Conservation (phyloP, 1,139 yeast genomes). For the Hyphopichia buzzinii region DNA sequence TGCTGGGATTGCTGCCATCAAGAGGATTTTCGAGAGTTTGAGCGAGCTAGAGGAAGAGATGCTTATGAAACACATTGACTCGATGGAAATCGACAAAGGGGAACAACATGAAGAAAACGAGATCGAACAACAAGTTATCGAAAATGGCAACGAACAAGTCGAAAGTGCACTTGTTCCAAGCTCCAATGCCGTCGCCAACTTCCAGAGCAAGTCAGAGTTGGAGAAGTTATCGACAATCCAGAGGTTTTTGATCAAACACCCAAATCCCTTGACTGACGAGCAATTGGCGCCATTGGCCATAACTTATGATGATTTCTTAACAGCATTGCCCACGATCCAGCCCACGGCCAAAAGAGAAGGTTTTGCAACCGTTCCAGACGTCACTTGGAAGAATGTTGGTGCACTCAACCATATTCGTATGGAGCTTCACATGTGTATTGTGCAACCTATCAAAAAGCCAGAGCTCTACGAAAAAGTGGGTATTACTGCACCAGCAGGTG, state of each 20-base stretch:
- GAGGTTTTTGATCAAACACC: slow-evolving; percentile 68
- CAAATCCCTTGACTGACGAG: slow-evolving; percentile 70
- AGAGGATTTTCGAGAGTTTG: slow-evolving; percentile 68
- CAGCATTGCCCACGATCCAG: slow-evolving; percentile 89
- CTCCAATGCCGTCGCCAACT: slow-evolving; percentile 15
- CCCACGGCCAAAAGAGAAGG: slow-evolving; percentile 99
- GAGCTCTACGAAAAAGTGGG: slow-evolving; percentile 89
- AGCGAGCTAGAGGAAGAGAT: slow-evolving; percentile 33
- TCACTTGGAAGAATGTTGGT: slow-evolving; percentile 93
- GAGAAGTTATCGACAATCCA: slow-evolving; percentile 66
- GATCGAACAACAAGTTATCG: not conserved
- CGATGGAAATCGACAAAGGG: slow-evolving; percentile 44
- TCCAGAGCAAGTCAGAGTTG: slow-evolving; percentile 31
- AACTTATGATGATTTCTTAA: slow-evolving; percentile 72
- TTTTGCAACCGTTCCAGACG: slow-evolving; percentile 98
- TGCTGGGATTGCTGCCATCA: slow-evolving; percentile 93
- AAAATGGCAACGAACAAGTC: not conserved
- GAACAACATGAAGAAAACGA: too few species aligned
- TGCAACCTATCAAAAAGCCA: slow-evolving; percentile 93
- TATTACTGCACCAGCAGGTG: slow-evolving; percentile 96
- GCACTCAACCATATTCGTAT: slow-evolving; percentile 78
- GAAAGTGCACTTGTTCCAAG: slow-evolving; percentile 10
- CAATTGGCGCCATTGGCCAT: slow-evolving; percentile 77
- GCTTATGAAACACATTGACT: slow-evolving; percentile 10
- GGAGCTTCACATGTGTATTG: slow-evolving; percentile 95